Evolutionary conservation across 2,329 filamentous ascomycete species (phyloP).

Genomic region (Sclerotinia borealis): DNA sequence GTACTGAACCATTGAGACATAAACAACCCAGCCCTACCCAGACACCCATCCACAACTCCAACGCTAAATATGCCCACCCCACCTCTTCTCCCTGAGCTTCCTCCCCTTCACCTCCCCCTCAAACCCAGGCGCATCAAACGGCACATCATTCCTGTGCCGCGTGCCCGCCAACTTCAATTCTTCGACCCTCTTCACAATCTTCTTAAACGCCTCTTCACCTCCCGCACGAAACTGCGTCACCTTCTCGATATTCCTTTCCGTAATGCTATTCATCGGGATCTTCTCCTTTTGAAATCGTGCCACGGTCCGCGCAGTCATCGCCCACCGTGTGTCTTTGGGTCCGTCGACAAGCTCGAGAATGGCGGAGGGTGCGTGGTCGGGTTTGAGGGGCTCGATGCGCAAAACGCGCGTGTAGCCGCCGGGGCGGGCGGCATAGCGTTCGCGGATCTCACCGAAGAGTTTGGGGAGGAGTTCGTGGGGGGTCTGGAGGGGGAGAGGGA

Average conservation of each 20-base stretch:
- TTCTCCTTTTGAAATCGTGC: slow-evolving; percentile 55
- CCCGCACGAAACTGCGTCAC: slow-evolving; percentile 68
- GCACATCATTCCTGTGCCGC: slow-evolving; percentile 29
- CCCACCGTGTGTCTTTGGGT: slow-evolving; percentile 88
- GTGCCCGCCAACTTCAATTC: slow-evolving; percentile 32
- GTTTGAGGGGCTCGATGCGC: slow-evolving; percentile 80
- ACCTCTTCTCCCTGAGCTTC: slow-evolving; percentile 9
- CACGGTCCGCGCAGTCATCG: slow-evolving; percentile 82
- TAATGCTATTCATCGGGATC: slow-evolving; percentile 61
- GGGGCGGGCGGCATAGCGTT: slow-evolving; percentile 71
- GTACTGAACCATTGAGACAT: slow-evolving; percentile 11
- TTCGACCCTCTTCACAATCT: slow-evolving; percentile 46
- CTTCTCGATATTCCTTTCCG: slow-evolving; percentile 72
- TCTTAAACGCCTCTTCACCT: slow-evolving; percentile 63
- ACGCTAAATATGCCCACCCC: slow-evolving; percentile 11
- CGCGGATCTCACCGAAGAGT: slow-evolving; percentile 75
- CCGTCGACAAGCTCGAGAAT: slow-evolving; percentile 95
- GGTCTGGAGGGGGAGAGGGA: slow-evolving; percentile 42
- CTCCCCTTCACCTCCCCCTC: slow-evolving; percentile 6
- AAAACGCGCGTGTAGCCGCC: slow-evolving; percentile 95
- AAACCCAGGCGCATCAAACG: slow-evolving; percentile 5
- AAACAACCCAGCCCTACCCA: slow-evolving; percentile 5
- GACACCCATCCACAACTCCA: neutral
- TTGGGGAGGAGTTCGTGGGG: slow-evolving; percentile 70
- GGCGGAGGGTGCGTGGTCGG: slow-evolving; percentile 81